A percentile compares a stretch with the other conserved stretches of the same genome.
phyloP scores from a whole-genome alignment of 2,329 filamentous ascomycete species.

The Pseudomassariella vexata region DNA sequence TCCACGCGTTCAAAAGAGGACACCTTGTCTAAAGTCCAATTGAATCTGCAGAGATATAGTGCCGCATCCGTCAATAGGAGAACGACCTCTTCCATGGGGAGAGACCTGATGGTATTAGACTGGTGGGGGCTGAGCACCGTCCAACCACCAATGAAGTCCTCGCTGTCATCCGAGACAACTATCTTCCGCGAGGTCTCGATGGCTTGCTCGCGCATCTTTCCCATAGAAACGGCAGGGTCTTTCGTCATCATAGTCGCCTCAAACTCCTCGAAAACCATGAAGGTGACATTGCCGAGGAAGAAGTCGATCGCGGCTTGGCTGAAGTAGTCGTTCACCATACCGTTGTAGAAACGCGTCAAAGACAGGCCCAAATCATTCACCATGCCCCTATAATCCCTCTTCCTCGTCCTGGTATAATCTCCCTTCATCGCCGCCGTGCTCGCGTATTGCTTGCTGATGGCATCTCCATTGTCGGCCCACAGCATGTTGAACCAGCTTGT shows the following conservation, averaged over 20 bases:
- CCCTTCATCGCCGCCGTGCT: slow-evolving; percentile 94
- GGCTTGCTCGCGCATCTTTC: slow-evolving; percentile 78
- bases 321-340: slow-evolving; percentile 97
- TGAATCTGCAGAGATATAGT: slow-evolving; percentile 83
- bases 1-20: slow-evolving; percentile 84
- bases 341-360: slow-evolving; percentile 67
- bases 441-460: slow-evolving; percentile 91
- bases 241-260: slow-evolving; percentile 89
- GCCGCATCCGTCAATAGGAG: slow-evolving; percentile 80
- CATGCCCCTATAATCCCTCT: slow-evolving; percentile 85
- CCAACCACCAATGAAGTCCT: slow-evolving; percentile 87
- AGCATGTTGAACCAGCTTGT: slow-evolving; percentile 93
- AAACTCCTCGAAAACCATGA: slow-evolving; percentile 86
- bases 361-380: slow-evolving; percentile 88
- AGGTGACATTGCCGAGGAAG: slow-evolving; percentile 80
- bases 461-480: slow-evolving; percentile 97
- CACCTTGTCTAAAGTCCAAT: slow-evolving; percentile 94
- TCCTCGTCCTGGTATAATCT: slow-evolving; percentile 88
- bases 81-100: slow-evolving; percentile 83
- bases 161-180: slow-evolving; percentile 74
- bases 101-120: slow-evolving; percentile 61
- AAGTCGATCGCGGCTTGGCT: slow-evolving; percentile 94
- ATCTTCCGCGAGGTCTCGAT: slow-evolving; percentile 85
- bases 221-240: slow-evolving; percentile 83
- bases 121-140: slow-evolving; percentile 72